Base-by-base conservation (phyloP, 345 rosid genomes). In the Eucalyptus decipiens region DNA sequence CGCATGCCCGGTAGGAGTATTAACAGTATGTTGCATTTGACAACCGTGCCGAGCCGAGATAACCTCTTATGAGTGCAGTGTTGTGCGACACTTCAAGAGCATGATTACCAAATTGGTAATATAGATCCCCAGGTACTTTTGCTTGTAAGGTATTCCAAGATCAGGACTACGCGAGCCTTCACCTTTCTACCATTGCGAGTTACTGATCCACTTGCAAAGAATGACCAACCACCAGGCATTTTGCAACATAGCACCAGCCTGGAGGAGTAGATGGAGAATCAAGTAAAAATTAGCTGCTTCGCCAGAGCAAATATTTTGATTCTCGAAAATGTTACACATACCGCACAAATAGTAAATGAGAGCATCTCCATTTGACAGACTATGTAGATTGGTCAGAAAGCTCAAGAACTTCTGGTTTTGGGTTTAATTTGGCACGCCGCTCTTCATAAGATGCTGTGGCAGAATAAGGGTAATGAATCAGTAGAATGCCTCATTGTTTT, bases 391-490 rank as follows among this genome's bases (percentile, higher is more conserved):
- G 56, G 23, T 43, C 54, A 83, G 48, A 21, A 88, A 34, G 88
- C 13, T n/a, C 67, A 76, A 24, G 76, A 37, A 30, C 52, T 92
- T 90, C 91, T 88, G n/a, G 30, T 52, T 90, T 93, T 16, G 90
- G 88, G 86, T 90, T 91, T 89, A 95, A 89, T 90, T 95, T 97
- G 37, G 93, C 91, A 83, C 91, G 92, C 47, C 99, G 94, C 92
- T 97, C 97, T 89, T 95, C 97, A 45, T 97, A 97, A 5, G 99
- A 95, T 87, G 98, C 99, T 97, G 94, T 24, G 40, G 65, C 60
- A 62, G 12, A 42, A 26, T 13, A 81, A 89, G 7, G 32, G 32
- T 37, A 54, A 85, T 21, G 5, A 86, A 42, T 32, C 24, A 65
- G 48, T 30, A 88, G 34, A 52, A 47, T 17, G 72, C 48, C 18